Conservation (phyloP, 2,329 filamentous ascomycete genomes). For the Penicillium sp. region DNA sequence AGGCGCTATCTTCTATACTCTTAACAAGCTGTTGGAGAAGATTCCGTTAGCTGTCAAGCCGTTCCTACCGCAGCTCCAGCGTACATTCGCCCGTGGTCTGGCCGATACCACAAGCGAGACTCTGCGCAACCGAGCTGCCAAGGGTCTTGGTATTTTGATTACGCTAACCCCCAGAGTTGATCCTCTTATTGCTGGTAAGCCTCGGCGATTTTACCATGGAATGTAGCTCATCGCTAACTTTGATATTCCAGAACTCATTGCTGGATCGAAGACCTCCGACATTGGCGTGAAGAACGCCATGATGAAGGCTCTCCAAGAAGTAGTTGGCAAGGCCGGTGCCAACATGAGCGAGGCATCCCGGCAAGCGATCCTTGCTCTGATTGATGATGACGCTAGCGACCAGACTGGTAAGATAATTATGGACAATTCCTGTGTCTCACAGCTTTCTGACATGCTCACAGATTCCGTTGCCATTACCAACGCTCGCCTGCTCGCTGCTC, state of each 20-base stretch:
- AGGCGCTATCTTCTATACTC: constrained; percentile 84
- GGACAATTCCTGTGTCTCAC: neutral
- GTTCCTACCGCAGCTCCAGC: constrained; percentile 92
- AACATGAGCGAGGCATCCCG: constrained; percentile 94
- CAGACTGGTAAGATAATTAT: constrained; percentile 55
- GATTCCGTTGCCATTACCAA: constrained; percentile 81
- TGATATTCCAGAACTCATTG: constrained; percentile 68
- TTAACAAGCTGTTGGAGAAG: constrained; percentile 95
- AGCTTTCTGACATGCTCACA: constrained; percentile 21
- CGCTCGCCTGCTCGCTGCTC: constrained; percentile 81
- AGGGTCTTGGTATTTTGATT: constrained; percentile 91
- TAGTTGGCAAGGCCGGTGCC: constrained; percentile 87
- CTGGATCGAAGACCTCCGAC: constrained; percentile 90
- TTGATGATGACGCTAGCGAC: constrained; percentile 79
- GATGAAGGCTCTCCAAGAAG: constrained; percentile 94
- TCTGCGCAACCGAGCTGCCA: constrained; percentile 81
- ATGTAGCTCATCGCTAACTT: constrained; percentile 4
- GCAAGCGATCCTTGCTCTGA: constrained; percentile 78
- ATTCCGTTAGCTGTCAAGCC: constrained; percentile 94
- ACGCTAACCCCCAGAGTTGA: constrained; percentile 94
- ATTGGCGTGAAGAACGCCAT: constrained; percentile 88
- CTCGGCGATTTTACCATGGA: neutral
- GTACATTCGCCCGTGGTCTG: constrained; percentile 93
- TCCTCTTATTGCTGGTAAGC: constrained; percentile 69
- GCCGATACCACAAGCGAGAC: constrained; percentile 90